Base-by-base conservation (phyloP, 306 rosid genomes). In the Trifolium fragiferum region DNA sequence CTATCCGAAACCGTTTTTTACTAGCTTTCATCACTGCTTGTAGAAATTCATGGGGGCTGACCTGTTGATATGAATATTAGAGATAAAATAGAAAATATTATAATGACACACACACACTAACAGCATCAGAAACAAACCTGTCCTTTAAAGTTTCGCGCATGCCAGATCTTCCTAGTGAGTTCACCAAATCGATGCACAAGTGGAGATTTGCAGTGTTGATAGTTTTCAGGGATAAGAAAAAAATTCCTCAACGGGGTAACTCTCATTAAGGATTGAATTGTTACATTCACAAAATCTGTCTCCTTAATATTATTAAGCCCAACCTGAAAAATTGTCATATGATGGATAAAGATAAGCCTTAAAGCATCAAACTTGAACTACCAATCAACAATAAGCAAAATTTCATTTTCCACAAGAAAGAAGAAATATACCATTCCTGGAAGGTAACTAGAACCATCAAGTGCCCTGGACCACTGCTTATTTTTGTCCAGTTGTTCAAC, bases 21-120 rank as follows among this genome's bases (percentile, higher is more conserved):
- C 98, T 94, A 66, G 98, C 89, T 87, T 91, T 90, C 98, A 94
- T 91, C 75, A 94, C 97, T 37, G 98, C 98, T 81, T 94, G 98
- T 43, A 94, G 88, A 84, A 94, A 91, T 73, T 94, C 98, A 3
- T 91, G 97, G 1, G 97, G 98, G 77, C 98, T 94, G 72, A 94
- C 97, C 98, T 94, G 84, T 68, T 80, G 67, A 80, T 49, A 80
- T 21, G 57, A 38, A 62, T 38, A 14, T 79, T 3, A 81, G 16
- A 76, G 69, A 70, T 54, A 51, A 64, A 73, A 40, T 23, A 55
- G 68, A 64, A 60, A 25, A 46, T 25, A 76, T 70, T n/a, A n/a
- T n/a, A n/a, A n/a, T n/a, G n/a, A 55, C 53, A 58, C 8, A 59
- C 35, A 27, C 49, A 53, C 23, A 49, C 47, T 53, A 75, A 71